Evolutionary conservation across 2,329 filamentous ascomycete species (phyloP).

Genomic region (Aspergillus brunneoviolaceus): DNA sequence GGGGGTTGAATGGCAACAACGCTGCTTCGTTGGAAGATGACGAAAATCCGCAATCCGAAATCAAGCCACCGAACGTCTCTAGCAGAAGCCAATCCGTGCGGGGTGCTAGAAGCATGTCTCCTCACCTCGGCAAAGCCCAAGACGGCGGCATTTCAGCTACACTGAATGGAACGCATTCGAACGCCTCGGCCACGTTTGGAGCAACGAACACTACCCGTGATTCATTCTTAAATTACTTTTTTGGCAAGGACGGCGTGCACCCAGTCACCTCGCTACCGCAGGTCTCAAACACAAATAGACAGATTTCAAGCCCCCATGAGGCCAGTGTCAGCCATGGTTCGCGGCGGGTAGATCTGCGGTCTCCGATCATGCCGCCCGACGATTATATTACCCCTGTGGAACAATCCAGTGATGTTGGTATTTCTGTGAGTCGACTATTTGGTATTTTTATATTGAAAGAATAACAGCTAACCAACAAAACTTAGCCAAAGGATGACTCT

Average conservation of each 20-base stretch:
- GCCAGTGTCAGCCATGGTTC: constrained; percentile 82
- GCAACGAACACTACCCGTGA: constrained; percentile 68
- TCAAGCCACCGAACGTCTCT: constrained; percentile 53
- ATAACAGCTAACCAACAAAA: constrained; percentile 6
- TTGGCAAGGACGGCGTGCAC: constrained; percentile 77
- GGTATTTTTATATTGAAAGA: background rate
- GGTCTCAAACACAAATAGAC: constrained; percentile 52
- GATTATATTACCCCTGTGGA: constrained; percentile 41
- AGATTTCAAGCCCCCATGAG: constrained; percentile 76
- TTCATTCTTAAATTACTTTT: constrained; percentile 98
- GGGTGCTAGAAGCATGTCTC: constrained; percentile 75
- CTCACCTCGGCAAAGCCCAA: constrained; percentile 61
- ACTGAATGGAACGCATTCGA: constrained; percentile 64
- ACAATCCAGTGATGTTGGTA: constrained; percentile 43
- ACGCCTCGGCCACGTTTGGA: constrained; percentile 63
- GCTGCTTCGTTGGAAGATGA: constrained; percentile 64
- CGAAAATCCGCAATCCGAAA: constrained; percentile 62
- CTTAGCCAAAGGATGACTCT: constrained; percentile 48
- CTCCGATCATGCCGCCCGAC: constrained; percentile 46
- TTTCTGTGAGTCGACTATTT: constrained; percentile 47
- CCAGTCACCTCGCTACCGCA: constrained; percentile 46
- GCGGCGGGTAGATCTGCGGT: constrained; percentile 59
- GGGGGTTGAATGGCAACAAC: constrained; percentile 64
- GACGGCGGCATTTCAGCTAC: constrained; percentile 68
- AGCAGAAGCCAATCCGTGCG: constrained; percentile 63